Evolutionary conservation across 2,329 filamentous ascomycete species (phyloP).

Genomic region (Venturia pyrina): DNA sequence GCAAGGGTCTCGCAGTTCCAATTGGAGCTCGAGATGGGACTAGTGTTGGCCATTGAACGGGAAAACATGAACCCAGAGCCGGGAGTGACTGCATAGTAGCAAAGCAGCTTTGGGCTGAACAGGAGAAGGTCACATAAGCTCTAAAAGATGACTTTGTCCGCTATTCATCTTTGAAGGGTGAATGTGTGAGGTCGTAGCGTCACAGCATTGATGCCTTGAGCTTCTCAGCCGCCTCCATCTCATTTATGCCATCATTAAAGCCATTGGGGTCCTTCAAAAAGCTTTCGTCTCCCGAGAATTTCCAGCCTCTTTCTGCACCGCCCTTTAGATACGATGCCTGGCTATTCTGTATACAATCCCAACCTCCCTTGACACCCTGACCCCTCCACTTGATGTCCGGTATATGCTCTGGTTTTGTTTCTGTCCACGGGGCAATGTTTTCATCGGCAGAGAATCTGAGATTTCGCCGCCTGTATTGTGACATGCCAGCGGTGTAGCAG

Average conservation of each 20-base stretch:
- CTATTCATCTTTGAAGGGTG: too few species aligned
- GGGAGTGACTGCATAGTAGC: too few species aligned
- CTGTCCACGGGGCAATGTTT: constrained; percentile 20
- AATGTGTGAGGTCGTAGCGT: constrained; percentile 8
- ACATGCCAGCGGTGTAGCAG: constrained; percentile 75
- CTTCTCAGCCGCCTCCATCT: background rate
- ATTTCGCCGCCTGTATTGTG: constrained; percentile 48
- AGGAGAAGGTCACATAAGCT: background rate
- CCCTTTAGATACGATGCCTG: constrained; percentile 73
- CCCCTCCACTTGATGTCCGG: constrained; percentile 44
- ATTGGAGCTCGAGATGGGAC: too few species aligned
- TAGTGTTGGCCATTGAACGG: too few species aligned
- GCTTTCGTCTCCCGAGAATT: constrained; percentile 15
- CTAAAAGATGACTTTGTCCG: background rate
- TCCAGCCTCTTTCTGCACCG: constrained; percentile 87
- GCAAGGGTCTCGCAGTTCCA: too few species aligned
- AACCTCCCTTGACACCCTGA: constrained; percentile 63
- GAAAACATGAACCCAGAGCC: too few species aligned
- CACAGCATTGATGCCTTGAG: constrained; percentile 11
- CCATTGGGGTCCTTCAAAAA: constrained; percentile 11
- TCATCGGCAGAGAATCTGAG: constrained; percentile 15
- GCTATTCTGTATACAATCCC: constrained; percentile 70
- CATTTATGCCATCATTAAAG: constrained; percentile 10
- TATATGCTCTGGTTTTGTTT: constrained; percentile 24
- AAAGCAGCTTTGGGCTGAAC: too few species aligned